Base-by-base conservation (phyloP, 225 moss, liverwort and hornwort genomes). In the Climacium dendroides region DNA sequence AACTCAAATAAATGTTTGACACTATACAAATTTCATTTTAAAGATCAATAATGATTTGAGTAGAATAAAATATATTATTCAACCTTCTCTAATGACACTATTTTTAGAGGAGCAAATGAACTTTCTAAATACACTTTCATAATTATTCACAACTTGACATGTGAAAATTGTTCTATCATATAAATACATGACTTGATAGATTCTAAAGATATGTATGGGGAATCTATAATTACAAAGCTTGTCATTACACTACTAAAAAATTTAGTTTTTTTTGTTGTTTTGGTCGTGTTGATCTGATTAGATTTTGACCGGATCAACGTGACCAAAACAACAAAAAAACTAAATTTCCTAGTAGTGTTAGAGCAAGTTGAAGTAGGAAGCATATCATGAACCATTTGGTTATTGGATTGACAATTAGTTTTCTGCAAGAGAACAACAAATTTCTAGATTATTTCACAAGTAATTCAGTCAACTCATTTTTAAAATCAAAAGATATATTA, bases 401-500 rank as follows among this genome's bases (percentile, higher is more conserved):
- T 64, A 34, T 34, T 64, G 34, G 9, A 64, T 34, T 34, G 5
- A 64, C 19, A 34, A 64, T 64, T 34, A 63, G 18, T 34, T 64
- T 19, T 10, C 0, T 35, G 0, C 6, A 35, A 29, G 2, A 35
- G 1, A 64, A 64, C 3, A 7, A 12, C 4, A 22, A 37, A 67
- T 6, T 15, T 3, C 0, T 0, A 15, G 0, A 22, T n/a, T 66
- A n/a, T 24, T 69, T 69, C 24, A 39, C 7, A 23, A 7, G 3
- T 39, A 39, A 13, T 13, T 23, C 4, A 3, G 3, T 41, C 41
- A 39, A 24, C 3, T 24, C 13, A 39, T 13, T 67, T 39, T 23
- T 67, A 4, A 67, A 67, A 67, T 4, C 19, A 37, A 22, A 37
- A 66, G 1, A 22, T n/a, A 6, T n/a, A 28, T 65, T 19, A 66